phyloP scores from a whole-genome alignment of 495 filamentous ascomycete genomes.

The Podospora bellae-mahoneyi region DNA sequence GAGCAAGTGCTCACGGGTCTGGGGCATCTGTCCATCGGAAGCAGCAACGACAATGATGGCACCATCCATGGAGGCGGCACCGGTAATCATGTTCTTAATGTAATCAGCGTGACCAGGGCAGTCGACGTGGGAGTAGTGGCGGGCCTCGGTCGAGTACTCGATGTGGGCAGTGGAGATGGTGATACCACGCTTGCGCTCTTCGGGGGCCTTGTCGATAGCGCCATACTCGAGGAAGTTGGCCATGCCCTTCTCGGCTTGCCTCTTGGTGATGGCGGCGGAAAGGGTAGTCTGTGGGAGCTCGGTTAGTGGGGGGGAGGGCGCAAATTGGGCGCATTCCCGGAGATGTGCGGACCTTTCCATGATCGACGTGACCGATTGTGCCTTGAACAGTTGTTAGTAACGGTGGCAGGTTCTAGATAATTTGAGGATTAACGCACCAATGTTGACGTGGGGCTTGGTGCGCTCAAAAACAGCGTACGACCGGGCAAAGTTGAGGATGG shows the following conservation, averaged over 20 bases:
- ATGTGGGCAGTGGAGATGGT: constrained; percentile 98
- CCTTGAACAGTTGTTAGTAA: constrained; percentile 46
- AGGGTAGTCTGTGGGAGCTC: constrained; percentile 75
- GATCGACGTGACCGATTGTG: constrained; percentile 99
- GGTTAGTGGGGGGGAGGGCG: constrained; percentile 26
- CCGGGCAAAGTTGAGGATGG: constrained; percentile 63
- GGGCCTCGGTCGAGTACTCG: constrained; percentile 85
- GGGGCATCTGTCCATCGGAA: constrained; percentile 98
- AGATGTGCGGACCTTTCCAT: constrained; percentile 75
- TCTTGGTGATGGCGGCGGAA: constrained; percentile 96
- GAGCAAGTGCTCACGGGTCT: constrained; percentile 96
- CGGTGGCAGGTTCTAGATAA: constrained; percentile 7
- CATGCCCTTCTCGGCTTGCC: constrained; percentile 87
- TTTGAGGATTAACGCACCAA: constrained; percentile 52
- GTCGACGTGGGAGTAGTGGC: constrained; percentile 99
- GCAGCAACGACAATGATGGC: constrained; percentile 98
- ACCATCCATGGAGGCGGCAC: constrained; percentile 95
- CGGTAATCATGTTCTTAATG: constrained; percentile 99
- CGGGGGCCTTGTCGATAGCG: constrained; percentile 96
- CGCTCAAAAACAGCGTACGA: constrained; percentile 82
- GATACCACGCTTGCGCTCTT: constrained; percentile 99
- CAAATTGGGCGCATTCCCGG: constrained; percentile 3
- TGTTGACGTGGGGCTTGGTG: constrained; percentile 96
- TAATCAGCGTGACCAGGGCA: constrained; percentile 99
- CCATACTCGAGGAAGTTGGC: constrained; percentile 95